phyloP scores from a whole-genome alignment of 805 yeast genomes.

The Debaryomyces tyrocola region DNA sequence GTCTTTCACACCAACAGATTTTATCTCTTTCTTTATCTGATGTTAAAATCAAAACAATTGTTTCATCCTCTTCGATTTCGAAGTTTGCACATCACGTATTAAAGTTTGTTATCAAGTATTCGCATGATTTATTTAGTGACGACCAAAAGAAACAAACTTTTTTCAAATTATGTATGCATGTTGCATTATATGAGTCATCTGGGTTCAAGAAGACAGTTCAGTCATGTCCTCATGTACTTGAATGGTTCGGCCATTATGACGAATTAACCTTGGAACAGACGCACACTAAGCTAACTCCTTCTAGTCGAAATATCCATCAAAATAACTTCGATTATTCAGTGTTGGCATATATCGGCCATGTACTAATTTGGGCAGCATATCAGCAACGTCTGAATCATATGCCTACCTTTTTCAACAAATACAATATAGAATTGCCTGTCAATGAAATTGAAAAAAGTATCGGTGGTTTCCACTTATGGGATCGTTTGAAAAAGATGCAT shows the following conservation, averaged over 20 bases:
- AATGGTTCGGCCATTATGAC: slow-evolving; percentile 26
- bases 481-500: slow-evolving; percentile 29
- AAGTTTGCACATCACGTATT: slow-evolving; percentile 30
- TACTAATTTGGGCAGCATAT: slow-evolving; percentile 36
- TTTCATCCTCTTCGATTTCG: slow-evolving; percentile 28
- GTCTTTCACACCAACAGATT: slow-evolving; percentile 35
- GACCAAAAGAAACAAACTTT: slow-evolving; percentile 20
- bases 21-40: slow-evolving; percentile 30
- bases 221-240: slow-evolving; percentile 24
- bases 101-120: slow-evolving; percentile 22
- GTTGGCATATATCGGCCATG: slow-evolving; percentile 37
- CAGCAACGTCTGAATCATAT: slow-evolving; percentile 17
- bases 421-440: slow-evolving; percentile 17
- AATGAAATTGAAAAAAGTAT: slow-evolving; percentile 18
- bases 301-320: slow-evolving; percentile 32
- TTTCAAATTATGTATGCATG: slow-evolving; percentile 29
- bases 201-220: slow-evolving; percentile 31
- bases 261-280: slow-evolving; percentile 35
- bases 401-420: slow-evolving; percentile 15
- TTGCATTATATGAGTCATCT: slow-evolving; percentile 35
- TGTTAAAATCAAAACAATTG: slow-evolving; percentile 37
- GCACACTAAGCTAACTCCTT: slow-evolving; percentile 31
- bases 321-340: slow-evolving; percentile 40
- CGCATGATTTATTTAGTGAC: slow-evolving; percentile 24
- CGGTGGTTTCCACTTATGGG: slow-evolving; percentile 44